Evolutionary conservation across 2,329 filamentous ascomycete genomes (phyloP), one percentile per base, ranked within the genome.

Genomic region (Aspergillus udagawae): DNA sequence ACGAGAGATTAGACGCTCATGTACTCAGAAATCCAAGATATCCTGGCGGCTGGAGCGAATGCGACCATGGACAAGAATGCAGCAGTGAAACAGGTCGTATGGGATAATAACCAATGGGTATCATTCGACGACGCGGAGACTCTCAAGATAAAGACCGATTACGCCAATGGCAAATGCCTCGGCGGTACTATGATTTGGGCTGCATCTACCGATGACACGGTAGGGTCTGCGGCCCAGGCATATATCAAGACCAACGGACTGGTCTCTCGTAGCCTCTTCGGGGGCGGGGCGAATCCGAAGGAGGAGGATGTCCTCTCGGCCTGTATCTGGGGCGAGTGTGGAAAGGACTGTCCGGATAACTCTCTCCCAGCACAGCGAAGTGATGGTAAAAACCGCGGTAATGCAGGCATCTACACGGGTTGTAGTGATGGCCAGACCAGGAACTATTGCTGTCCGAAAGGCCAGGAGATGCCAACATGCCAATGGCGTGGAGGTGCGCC

Each of bases 71-170:
- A 76, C 21, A 61, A 71, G 48, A 57, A 63, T 2, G 63, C 65
- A 10, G 67, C 54, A 0, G 71, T 75, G 27, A 73, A 75, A 55
- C 69, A 66, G 10, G 51, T 76, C n/a, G 68, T 67, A 1, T 76
- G 64, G 54, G 68, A 71, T 53, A 61, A 56, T 1, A 62, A 76
- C 55, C 73, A 80, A 58, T 81, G 75, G 77, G 71, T 79, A 1
- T 69, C 66, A 2, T 80, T 67, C 44, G 77, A 79, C 60, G 74
- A 79, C 54, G 51, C 57, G 1, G 67, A 71, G 0, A 78, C 76
- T 0, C 64, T 77, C 17, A 60, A 67, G 35, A 29, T 63, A 38
- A 77, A 77, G 60, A 63, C 64, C 0, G 63, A 70, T 4, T 71
- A 60, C 32, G 74, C 74, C 1, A 72, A 73, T 47, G 32, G 62